Evolutionary conservation across 495 filamentous ascomycete genomes (phyloP), one percentile per base, ranked within the genome.

Genomic region (Penicillium mononematosum): DNA sequence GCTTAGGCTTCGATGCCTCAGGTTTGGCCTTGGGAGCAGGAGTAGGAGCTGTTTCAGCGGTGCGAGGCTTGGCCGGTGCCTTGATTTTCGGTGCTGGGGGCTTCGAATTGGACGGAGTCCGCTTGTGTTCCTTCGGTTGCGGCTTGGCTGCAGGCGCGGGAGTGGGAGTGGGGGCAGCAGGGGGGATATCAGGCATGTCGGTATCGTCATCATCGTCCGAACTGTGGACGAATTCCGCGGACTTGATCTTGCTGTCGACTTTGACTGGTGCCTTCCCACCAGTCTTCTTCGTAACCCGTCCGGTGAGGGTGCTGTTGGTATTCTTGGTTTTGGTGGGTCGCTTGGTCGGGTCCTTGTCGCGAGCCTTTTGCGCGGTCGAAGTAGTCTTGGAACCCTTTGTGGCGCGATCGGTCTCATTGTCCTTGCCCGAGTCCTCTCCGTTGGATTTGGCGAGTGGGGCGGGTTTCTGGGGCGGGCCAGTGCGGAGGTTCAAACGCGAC

Each of bases 171-270:
- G 73, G 61, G 41, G 56, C 51, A n/a, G 48, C 10, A 17, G 61
- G 59, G 22, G 64, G 52, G 17, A 58, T 70, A 52, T 79, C 75
- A n/a, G 70, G 70, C 66, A 80, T 73, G 14, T 45, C 43, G 29
- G 19, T 36, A 38, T 83, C 82, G 27, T 72, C 71, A 54, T 85
- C 83, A 12, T 89, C 87, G 17, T 89, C 87, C 0, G 90, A 93
- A 58, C 90, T 85, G 45, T 85, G 75, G 16, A 95, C 82, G 56
- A 86, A 87, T 71, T 93, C 88, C 5, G 85, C 81, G 1, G 90
- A 95, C 55, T 88, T 86, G 63, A 81, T 75, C 58, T 83, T 84
- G 60, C 59, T 70, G 34, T 79, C 71, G 11, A 62, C 32, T 47
- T 80, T 75, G 11, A 65, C 53, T 0, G 63, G 62, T 6, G 77